Evolutionary conservation across 805 yeast genomes (phyloP).

Genomic region (Suhomyces xylopsoci): DNA sequence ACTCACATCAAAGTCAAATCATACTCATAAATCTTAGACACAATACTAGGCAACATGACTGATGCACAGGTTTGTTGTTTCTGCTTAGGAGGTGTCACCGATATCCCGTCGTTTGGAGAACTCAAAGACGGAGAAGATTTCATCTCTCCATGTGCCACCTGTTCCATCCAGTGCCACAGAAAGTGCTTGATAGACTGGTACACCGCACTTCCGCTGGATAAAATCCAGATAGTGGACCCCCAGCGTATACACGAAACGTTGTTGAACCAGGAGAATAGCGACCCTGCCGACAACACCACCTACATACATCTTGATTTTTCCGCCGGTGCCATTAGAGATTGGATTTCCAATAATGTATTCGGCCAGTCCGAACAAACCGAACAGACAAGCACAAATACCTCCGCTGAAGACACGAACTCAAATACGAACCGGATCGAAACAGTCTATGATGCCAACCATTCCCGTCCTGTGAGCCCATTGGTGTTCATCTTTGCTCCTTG

Average conservation of each 20-base stretch:
- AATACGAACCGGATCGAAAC: neutral
- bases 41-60: constrained; percentile 5
- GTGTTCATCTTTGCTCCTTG: constrained; percentile 28
- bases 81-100: constrained; percentile 39
- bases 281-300: neutral
- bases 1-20: neutral
- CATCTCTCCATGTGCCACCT: constrained; percentile 37
- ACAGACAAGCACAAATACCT: neutral
- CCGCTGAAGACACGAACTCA: neutral
- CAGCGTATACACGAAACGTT: constrained; percentile 1
- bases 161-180: constrained; percentile 34
- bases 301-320: constrained; percentile 1
- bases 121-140: constrained; percentile 34
- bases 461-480: neutral
- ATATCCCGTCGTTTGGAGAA: constrained; percentile 39
- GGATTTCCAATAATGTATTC: neutral
- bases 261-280: neutral
- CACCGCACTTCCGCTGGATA: constrained; percentile 30
- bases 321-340: neutral
- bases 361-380: neutral
- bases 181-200: constrained; percentile 43
- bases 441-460: neutral
- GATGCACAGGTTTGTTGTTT: constrained; percentile 17
- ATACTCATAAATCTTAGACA: neutral
- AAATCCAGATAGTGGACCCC: constrained; percentile 13